These are phyloP conservation scores for Blastomyces percursus DNA, from an alignment of 2,329 filamentous ascomycete genomes.

Conservation along the genomic window DNA sequence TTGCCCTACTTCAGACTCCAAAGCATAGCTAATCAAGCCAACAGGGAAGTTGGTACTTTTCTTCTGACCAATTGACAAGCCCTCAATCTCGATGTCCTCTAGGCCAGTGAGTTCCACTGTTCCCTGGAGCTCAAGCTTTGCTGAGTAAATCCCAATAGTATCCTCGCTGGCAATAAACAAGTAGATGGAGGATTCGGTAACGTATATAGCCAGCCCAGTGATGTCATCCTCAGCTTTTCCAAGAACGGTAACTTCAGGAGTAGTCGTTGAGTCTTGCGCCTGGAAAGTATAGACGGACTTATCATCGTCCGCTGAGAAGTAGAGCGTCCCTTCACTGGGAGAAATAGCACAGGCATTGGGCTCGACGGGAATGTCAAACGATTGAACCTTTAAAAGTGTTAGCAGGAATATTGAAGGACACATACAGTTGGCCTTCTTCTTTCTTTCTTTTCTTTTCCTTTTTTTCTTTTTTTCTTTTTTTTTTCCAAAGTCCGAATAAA, in stretches of 20 bases:
- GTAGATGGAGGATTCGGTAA: conserved; percentile 28
- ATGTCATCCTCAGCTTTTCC: conserved; percentile 31
- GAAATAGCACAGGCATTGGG: conserved; percentile 36
- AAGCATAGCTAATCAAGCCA: conserved; percentile 34
- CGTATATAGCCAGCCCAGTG: conserved; percentile 36
- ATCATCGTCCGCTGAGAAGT: conserved; percentile 32
- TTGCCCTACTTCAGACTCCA: conserved; percentile 31
- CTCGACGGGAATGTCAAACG: conserved; percentile 34
- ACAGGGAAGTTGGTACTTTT: conserved; percentile 26
- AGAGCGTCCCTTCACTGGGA: conserved; percentile 27
- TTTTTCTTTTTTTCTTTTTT: background rate
- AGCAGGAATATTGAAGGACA: background rate
- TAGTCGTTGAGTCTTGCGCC: conserved; percentile 30
- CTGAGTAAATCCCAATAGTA: conserved; percentile 32
- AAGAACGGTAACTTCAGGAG: conserved; percentile 28
- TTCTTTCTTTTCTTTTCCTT: background rate
- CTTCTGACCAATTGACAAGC: conserved; percentile 34
- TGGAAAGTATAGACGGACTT: conserved; percentile 31
- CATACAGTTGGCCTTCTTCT: background rate
- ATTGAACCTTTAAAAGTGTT: conserved; percentile 22
- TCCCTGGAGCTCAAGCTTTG: conserved; percentile 27
- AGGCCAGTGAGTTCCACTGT: conserved; percentile 29
- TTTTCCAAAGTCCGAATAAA: background rate
- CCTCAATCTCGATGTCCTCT: conserved; percentile 35
- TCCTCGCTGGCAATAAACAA: conserved; percentile 34